A percentile compares a stretch with the other conserved stretches of the same genome.
Evolutionary conservation across 148 eudicot genomes (phyloP).

Genomic region (Chenopodium quinoa): DNA sequence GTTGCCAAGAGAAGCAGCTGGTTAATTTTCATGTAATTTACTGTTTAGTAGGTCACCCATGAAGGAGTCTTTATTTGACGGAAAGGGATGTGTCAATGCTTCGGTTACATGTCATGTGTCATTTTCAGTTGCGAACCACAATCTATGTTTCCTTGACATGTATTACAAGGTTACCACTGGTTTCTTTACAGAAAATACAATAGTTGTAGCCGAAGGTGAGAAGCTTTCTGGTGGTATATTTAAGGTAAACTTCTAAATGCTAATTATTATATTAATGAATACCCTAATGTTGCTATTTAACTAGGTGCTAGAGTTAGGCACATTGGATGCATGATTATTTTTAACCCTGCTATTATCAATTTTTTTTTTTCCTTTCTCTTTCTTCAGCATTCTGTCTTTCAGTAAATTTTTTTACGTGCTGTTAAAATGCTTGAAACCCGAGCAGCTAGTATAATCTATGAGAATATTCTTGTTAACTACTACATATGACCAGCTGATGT

Average conservation of each 20-base stretch:
- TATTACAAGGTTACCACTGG: constrained; percentile 86
- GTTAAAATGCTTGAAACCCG: neutral
- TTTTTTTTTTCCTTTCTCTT: neutral
- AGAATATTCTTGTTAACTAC: neutral
- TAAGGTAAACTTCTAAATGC: constrained; percentile 48
- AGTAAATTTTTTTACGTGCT: neutral
- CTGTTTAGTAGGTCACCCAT: neutral
- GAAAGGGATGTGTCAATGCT: neutral
- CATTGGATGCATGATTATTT: neutral
- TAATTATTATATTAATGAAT: neutral
- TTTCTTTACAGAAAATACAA: constrained; percentile 78
- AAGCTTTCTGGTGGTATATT: constrained; percentile 72
- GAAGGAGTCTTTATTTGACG: neutral
- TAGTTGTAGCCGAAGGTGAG: constrained; percentile 94
- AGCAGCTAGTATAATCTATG: neutral
- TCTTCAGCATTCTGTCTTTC: neutral
- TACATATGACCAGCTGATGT: neutral
- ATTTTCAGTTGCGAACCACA: neutral
- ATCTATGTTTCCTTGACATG: constrained; percentile 49
- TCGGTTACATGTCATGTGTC: neutral
- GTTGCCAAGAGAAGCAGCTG: neutral
- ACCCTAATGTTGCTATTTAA: neutral
- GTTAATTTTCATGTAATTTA: too few species aligned
- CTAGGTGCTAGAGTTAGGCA: neutral
- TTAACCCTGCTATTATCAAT: neutral